Percentiles rank a stretch among this genome's conserved stretches.
Evolutionary conservation across 257 asterid genomes (phyloP).

Genomic region (Galeopsis tetrahit): DNA sequence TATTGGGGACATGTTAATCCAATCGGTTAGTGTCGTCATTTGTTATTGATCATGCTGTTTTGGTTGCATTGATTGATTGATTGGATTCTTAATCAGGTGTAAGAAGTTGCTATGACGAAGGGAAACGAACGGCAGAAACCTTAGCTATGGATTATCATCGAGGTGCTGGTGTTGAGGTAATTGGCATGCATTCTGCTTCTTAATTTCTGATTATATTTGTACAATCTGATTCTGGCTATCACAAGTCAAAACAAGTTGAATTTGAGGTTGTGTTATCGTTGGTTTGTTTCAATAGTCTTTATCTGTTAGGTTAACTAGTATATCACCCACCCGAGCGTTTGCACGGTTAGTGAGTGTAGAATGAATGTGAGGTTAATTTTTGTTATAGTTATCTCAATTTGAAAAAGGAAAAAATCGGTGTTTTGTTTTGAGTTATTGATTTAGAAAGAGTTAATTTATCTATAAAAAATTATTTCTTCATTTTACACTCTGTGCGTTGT

Average conservation of each 20-base stretch:
- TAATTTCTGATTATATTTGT: slow-evolving; percentile 5
- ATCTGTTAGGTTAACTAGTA: slow-evolving; percentile 1
- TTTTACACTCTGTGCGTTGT: too few relatives aligned
- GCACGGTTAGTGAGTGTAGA: too few relatives aligned
- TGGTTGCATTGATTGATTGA: slow-evolving; percentile 23
- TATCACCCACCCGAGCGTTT: too few relatives aligned
- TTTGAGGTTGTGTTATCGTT: neutral
- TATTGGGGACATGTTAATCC: slow-evolving; percentile 99
- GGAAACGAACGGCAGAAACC: slow-evolving; percentile 93
- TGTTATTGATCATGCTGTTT: slow-evolving; percentile 8
- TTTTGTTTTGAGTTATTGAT: too few relatives aligned
- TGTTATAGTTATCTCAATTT: too few relatives aligned
- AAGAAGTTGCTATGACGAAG: slow-evolving; percentile 96
- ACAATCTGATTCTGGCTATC: neutral
- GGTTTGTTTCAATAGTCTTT: slow-evolving; percentile 7
- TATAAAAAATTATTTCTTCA: too few relatives aligned
- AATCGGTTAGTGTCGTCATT: slow-evolving; percentile 56
- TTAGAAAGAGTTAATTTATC: too few relatives aligned
- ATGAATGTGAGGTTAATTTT: too few relatives aligned
- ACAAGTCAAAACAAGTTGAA: neutral
- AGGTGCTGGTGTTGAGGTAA: slow-evolving; percentile 88
- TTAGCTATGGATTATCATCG: slow-evolving; percentile 98
- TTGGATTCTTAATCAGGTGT: slow-evolving; percentile 55
- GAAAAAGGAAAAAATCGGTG: too few relatives aligned
- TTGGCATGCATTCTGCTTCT: slow-evolving; percentile 2